Evolutionary conservation across 148 eudicot species (phyloP), one percentile per base, ranked within the genome.

Genomic region (Arctostaphylos glauca): DNA sequence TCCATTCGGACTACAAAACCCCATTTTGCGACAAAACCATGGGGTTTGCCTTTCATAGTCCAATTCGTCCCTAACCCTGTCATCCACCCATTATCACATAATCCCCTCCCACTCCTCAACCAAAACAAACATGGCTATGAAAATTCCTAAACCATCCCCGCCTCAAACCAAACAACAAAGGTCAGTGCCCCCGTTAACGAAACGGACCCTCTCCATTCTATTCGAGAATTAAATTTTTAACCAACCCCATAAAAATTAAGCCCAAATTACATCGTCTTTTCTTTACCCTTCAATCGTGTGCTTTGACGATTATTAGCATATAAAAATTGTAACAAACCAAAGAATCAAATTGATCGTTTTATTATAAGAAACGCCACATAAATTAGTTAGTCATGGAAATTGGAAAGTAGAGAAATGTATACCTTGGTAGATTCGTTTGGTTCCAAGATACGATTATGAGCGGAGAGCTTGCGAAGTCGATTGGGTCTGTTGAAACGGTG

Each of bases 381-480:
- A 9, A 52, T 13, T n/a, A 53, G 16, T 13, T 19, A 68, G 53
- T 49, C 55, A 59, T 0, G 2, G 12, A 43, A 14, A 83, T 38
- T 7, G 19, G 48, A 7, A 31, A 31, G 16, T n/a, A 70, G 76
- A 83, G 67, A 68, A 68, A 67, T 23, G 19, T 56, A 41, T 72
- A 84, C 86, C 82, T 79, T 84, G 3, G 46, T 72, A 78, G 82
- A 18, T 21, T 84, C 60, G 25, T 14, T 31, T 9, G 82, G 79
- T 15, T 72, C 53, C 6, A 49, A 47, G 77, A 46, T 74, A 9
- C 16, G 47, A 38, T 60, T 47, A 12, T 12, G 79, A 72, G 73
- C 52, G 21, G 79, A 84, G 79, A 84, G 60, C 31, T 72, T 79
- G 70, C 52, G 79, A 52, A 12, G 56, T 13, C 73, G 43, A 56